These are phyloP conservation scores for Aspergillus fischeri DNA, from an alignment of 2,329 filamentous ascomycete species.

Conservation along the genomic window DNA sequence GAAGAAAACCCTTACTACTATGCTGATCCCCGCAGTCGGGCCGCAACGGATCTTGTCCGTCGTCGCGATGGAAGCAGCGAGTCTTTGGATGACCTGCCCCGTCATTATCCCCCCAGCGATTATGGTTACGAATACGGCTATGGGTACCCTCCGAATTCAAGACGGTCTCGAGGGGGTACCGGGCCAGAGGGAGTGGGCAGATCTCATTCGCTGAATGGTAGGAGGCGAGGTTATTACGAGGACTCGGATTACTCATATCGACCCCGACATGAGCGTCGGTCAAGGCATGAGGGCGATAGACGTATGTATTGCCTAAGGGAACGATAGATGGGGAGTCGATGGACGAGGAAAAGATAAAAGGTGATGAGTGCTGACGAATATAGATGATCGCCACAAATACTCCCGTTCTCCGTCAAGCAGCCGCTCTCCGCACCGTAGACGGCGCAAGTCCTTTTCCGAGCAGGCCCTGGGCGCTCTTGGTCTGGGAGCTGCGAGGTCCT, in stretches of 20 bases:
- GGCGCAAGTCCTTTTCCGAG: slow-evolving; percentile 46
- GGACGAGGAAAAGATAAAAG: background rate
- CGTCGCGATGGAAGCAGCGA: slow-evolving; percentile 64
- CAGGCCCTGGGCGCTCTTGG: slow-evolving; percentile 54
- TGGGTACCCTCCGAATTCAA: slow-evolving; percentile 22
- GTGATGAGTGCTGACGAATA: slow-evolving; percentile 2
- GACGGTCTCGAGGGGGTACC: slow-evolving; percentile 22
- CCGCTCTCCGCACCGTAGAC: slow-evolving; percentile 36
- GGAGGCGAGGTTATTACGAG: slow-evolving; percentile 33
- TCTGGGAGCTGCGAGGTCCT: slow-evolving; percentile 48
- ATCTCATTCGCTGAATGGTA: slow-evolving; percentile 33
- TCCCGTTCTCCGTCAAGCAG: slow-evolving; percentile 36
- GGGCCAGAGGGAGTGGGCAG: slow-evolving; percentile 34
- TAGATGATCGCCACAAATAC: slow-evolving; percentile 30
- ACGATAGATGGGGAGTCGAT: background rate
- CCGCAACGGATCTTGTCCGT: slow-evolving; percentile 17
- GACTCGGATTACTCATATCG: slow-evolving; percentile 22
- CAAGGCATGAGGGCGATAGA: slow-evolving; percentile 44
- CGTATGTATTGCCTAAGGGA: slow-evolving; percentile 23
- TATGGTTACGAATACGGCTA: slow-evolving; percentile 38
- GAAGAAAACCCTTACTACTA: slow-evolving; percentile 28
- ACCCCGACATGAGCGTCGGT: slow-evolving; percentile 40
- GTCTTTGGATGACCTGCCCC: slow-evolving; percentile 74
- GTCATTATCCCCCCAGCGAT: slow-evolving; percentile 73
- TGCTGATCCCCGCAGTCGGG: slow-evolving; percentile 12